Evolutionary conservation across 805 yeast species (phyloP).

Genomic region (Pichia scutulata): DNA sequence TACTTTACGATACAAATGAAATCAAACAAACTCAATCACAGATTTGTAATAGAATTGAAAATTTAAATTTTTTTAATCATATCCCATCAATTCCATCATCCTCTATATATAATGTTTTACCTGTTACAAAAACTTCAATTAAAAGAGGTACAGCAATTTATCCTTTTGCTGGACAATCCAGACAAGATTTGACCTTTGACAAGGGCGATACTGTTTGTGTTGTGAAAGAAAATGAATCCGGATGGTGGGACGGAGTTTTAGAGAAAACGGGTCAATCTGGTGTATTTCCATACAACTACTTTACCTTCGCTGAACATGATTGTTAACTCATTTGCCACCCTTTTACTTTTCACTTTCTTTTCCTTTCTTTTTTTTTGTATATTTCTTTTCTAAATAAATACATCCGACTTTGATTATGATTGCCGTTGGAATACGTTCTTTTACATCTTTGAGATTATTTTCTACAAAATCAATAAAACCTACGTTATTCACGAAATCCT

Average conservation of each 20-base stretch:
- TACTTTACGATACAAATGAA: background rate
- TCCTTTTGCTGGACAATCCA: constrained; percentile 29
- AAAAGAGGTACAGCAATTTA: constrained; percentile 30
- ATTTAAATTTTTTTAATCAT: constrained; percentile 1
- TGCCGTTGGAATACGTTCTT: background rate
- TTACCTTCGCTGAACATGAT: background rate
- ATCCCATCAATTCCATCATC: background rate
- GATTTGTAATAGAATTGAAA: background rate
- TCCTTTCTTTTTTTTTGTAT: background rate
- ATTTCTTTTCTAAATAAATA: background rate
- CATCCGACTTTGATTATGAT: background rate
- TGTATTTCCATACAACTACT: constrained; percentile 39
- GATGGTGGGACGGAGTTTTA: constrained; percentile 45
- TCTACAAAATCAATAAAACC: background rate
- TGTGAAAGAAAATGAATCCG: constrained; percentile 29
- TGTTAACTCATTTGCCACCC: background rate
- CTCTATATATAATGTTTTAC: background rate
- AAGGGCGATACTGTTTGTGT: constrained; percentile 38
- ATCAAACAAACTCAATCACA: background rate
- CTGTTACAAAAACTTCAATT: constrained; percentile 19
- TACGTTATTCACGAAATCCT: background rate
- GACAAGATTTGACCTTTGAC: constrained; percentile 36
- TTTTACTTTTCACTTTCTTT: background rate
- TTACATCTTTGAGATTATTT: background rate
- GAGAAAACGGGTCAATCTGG: constrained; percentile 34